phyloP scores from a whole-genome alignment of 495 filamentous ascomycete genomes.

The Melanomma pulvis-pyrius region DNA sequence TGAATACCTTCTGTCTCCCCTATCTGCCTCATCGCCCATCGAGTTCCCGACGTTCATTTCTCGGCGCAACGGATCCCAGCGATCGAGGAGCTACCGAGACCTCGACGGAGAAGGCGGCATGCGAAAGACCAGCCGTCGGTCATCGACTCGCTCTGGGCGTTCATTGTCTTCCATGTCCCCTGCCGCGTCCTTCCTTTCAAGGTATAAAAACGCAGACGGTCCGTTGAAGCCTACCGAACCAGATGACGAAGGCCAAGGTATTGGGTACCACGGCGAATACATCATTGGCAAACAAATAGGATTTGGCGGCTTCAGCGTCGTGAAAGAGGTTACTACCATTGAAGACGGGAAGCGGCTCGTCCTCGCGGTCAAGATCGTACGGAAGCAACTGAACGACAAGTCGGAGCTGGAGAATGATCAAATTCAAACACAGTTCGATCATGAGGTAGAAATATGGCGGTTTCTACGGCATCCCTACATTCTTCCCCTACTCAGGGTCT shows the following conservation, averaged over 20 bases:
- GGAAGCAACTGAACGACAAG: slow-evolving; percentile 59
- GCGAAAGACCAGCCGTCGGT: slow-evolving; percentile 33
- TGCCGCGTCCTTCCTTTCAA: slow-evolving; percentile 61
- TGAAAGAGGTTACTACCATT: slow-evolving; percentile 73
- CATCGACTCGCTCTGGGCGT: slow-evolving; percentile 38
- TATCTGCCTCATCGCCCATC: slow-evolving; percentile 51
- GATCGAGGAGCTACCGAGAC: slow-evolving; percentile 38
- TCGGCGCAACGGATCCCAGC: slow-evolving; percentile 27
- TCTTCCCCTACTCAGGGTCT: slow-evolving; percentile 66
- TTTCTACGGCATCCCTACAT: slow-evolving; percentile 69
- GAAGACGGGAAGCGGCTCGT: slow-evolving; percentile 57
- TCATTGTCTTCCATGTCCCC: slow-evolving; percentile 47
- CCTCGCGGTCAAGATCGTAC: slow-evolving; percentile 74
- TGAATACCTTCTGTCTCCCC: slow-evolving; percentile 58
- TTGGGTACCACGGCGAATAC: slow-evolving; percentile 64
- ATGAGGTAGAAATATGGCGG: slow-evolving; percentile 73
- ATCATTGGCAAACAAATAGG: slow-evolving; percentile 73
- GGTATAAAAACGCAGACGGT: slow-evolving; percentile 49
- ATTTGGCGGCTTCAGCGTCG: slow-evolving; percentile 69
- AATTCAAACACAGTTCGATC: slow-evolving; percentile 72
- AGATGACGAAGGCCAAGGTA: slow-evolving; percentile 74
- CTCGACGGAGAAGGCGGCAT: slow-evolving; percentile 25
- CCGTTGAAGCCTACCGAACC: slow-evolving; percentile 55
- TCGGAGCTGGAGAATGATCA: slow-evolving; percentile 67
- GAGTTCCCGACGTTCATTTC: slow-evolving; percentile 55